phyloP scores from a whole-genome alignment of 2,329 filamentous ascomycete genomes.

The Exophiala oligosperma region DNA sequence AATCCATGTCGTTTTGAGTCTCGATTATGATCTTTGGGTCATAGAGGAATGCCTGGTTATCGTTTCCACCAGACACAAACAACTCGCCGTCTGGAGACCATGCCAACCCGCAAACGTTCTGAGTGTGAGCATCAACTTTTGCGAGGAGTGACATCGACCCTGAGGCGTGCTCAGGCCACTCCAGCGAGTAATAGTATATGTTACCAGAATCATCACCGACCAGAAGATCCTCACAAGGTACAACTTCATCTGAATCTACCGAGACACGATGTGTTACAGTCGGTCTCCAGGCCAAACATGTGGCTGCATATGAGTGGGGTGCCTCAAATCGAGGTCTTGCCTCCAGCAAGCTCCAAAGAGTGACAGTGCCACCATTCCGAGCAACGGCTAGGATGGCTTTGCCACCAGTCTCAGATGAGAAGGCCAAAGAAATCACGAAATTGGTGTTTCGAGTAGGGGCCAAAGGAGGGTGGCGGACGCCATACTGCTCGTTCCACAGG shows the following conservation, averaged over 20 bases:
- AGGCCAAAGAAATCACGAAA: conserved; percentile 80
- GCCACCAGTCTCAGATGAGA: conserved; percentile 75
- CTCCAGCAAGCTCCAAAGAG: conserved; percentile 72
- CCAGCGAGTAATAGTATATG: conserved; percentile 84
- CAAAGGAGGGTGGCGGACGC: conserved; percentile 62
- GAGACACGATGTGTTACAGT: conserved; percentile 53
- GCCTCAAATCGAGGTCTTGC: conserved; percentile 71
- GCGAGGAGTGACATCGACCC: conserved; percentile 77
- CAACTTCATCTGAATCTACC: conserved; percentile 46
- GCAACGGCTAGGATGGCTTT: conserved; percentile 84
- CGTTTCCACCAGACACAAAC: conserved; percentile 89
- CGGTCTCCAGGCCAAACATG: conserved; percentile 81
- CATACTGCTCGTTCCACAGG: conserved; percentile 78
- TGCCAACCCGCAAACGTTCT: conserved; percentile 90
- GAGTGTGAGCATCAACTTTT: conserved; percentile 74
- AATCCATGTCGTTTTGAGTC: conserved; percentile 5
- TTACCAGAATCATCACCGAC: conserved; percentile 82
- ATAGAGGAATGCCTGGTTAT: conserved; percentile 85
- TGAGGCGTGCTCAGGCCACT: conserved; percentile 62
- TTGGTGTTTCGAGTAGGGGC: conserved; percentile 49
- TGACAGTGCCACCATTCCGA: conserved; percentile 72
- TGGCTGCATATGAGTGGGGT: conserved; percentile 69
- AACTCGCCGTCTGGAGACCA: conserved; percentile 76
- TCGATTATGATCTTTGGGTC: conserved; percentile 61
- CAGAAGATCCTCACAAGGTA: conserved; percentile 75